phyloP scores from a whole-genome alignment of 768 basidiomycete species.

The Strobilomyces dryophilus region DNA sequence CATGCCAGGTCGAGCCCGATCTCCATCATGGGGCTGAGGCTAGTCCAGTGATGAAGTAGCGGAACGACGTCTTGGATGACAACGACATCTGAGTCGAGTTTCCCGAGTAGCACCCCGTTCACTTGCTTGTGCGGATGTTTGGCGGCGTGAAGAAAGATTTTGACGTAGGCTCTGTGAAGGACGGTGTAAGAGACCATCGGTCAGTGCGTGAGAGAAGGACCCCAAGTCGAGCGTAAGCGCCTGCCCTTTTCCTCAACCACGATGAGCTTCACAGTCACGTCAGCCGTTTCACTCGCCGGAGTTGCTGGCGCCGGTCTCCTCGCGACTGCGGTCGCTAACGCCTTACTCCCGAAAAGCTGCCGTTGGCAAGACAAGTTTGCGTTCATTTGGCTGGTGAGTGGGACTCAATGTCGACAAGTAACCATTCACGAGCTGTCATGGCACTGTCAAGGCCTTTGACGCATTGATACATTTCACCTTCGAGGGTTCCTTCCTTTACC shows the following conservation, averaged over 20 bases:
- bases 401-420: not conserved
- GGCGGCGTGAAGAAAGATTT: constrained; percentile 73
- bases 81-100: constrained; percentile 35
- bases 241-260: not conserved
- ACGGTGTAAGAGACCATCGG: constrained; percentile 46
- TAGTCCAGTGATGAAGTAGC: constrained; percentile 82
- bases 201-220: constrained; percentile 5
- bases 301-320: constrained; percentile 48
- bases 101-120: constrained; percentile 75
- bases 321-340: constrained; percentile 50
- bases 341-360: constrained; percentile 60
- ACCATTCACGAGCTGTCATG: not conserved
- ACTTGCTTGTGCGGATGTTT: constrained; percentile 75
- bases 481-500: constrained; percentile 78
- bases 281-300: constrained; percentile 58
- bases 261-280: constrained; percentile 49
- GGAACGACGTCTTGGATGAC: constrained; percentile 65
- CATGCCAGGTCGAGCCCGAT: constrained; percentile 74
- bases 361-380: constrained; percentile 61
- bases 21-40: constrained; percentile 82
- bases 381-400: constrained; percentile 74
- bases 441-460: constrained; percentile 59
- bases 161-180: constrained; percentile 61
- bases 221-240: not conserved
- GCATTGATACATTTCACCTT: constrained; percentile 75